These are phyloP conservation scores for Auricularia sp. DNA, from an alignment of 768 basidiomycete genomes.

Conservation along the genomic window DNA sequence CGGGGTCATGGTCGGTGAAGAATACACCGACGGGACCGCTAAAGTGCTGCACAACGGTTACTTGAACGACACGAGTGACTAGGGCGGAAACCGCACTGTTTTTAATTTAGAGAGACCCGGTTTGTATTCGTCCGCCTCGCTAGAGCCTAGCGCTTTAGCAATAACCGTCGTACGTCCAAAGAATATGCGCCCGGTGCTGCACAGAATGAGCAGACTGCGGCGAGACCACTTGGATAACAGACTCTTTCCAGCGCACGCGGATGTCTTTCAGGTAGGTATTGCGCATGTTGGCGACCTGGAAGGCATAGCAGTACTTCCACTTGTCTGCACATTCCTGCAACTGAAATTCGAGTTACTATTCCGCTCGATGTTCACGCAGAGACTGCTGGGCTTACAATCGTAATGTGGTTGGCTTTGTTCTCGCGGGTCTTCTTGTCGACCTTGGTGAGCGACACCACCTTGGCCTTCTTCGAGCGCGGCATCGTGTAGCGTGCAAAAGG, in stretches of 20 bases:
- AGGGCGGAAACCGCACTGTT: not conserved
- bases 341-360: slow-evolving; percentile 26
- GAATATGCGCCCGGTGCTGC: slow-evolving; percentile 80
- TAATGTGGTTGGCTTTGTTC: slow-evolving; percentile 74
- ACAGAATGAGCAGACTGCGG: not conserved
- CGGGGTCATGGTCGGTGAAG: slow-evolving; percentile 83
- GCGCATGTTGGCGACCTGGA: slow-evolving; percentile 91
- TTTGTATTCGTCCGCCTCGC: slow-evolving; percentile 77
- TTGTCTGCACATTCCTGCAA: slow-evolving; percentile 76
- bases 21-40: slow-evolving; percentile 91
- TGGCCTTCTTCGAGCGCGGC: slow-evolving; percentile 84
- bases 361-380: too few species aligned
- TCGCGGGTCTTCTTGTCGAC: slow-evolving; percentile 88
- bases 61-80: too few species aligned
- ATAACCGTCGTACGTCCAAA: slow-evolving; percentile 83
- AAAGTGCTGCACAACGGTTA: slow-evolving; percentile 50
- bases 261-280: slow-evolving; percentile 93
- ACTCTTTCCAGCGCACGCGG: slow-evolving; percentile 89
- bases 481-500: slow-evolving; percentile 30
- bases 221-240: slow-evolving; percentile 21
- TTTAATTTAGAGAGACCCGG: slow-evolving; percentile 72
- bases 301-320: slow-evolving; percentile 93
- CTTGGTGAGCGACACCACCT: slow-evolving; percentile 89
- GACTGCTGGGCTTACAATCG: too few species aligned
- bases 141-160: slow-evolving; percentile 89